Evolutionary conservation across 169 alveolate genomes (phyloP).

Genomic region (Amoebophrya sp.): DNA sequence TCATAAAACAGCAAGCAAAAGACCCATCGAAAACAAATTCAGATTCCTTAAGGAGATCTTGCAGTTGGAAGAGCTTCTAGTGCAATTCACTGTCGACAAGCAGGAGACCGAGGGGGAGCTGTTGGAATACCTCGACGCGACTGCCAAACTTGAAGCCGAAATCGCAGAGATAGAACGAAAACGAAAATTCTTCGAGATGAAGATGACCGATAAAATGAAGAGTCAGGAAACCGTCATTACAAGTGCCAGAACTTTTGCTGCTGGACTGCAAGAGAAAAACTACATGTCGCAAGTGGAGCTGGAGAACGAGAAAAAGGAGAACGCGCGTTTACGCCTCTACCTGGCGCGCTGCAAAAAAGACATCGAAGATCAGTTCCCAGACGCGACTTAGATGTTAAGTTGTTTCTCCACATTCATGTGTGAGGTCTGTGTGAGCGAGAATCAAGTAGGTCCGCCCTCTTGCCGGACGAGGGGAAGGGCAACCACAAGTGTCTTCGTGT

Average conservation of each 20-base stretch:
- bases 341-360: background rate
- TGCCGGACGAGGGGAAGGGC: background rate
- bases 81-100: slow-evolving; percentile 13
- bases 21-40: background rate
- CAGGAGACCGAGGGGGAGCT: background rate
- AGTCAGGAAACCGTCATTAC: background rate
- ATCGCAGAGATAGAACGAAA: background rate
- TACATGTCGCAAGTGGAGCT: slow-evolving; percentile 16
- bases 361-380: slow-evolving; percentile 21
- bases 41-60: slow-evolving; percentile 2
- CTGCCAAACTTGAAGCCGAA: background rate
- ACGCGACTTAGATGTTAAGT: background rate
- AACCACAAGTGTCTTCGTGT: background rate
- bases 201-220: background rate
- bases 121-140: background rate
- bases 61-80: background rate
- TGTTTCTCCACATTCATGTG: background rate
- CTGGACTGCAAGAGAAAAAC: slow-evolving; percentile 10
- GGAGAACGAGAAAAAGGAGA: slow-evolving; percentile 7
- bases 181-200: background rate
- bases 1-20: no score
- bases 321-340: background rate
- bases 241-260: background rate
- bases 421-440: background rate
- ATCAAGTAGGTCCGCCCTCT: background rate